Evolutionary conservation across 208 protist species (phyloP), one percentile per base, ranked within the genome.

Genomic region (Trypanosomatidae sp.): DNA sequence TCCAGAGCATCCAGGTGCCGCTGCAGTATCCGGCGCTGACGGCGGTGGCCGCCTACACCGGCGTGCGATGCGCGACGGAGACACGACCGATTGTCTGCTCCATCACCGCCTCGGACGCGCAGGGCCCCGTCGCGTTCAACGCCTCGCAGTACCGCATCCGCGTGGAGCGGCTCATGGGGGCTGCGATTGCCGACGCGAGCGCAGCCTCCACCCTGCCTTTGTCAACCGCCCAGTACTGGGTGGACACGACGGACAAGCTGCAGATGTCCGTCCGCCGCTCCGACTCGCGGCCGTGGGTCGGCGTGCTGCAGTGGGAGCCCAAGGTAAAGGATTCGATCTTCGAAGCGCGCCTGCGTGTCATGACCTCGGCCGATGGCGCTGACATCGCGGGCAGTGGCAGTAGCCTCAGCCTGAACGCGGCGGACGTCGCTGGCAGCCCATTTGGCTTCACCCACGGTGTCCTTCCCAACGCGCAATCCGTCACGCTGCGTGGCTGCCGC

Each of bases 401-500:
- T n/a, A n/a, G n/a, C n/a, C n/a, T n/a, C n/a, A n/a, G n/a, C n/a
- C n/a, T n/a, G 49, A 79, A 73, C 43, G 50, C 39, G 15, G 62
- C 58, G 3, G 82, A 80, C 28, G 75, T 90, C 15, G 71, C 39
- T 7, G 82, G 79, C 58, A 87, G 82, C 30, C 85, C 85, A 15
- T 90, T 81, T 72, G 1, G 33, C 22, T 90, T 90, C 74, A 53
- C 56, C 15, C 73, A 70, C 30, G 85, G 82, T 47, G 69, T 80
- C 22, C 55, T 75, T 19, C 85, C 85, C 52, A 83, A 73, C 58
- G 67, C 80, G 44, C 70, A 68, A 0, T 81, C 81, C 25, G 82
- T 86, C 19, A 82, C 65, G 49, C 69, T 90, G 56, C 79, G 85
- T 4, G 82, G 82, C 30, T 90, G 85, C 56, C 36, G 60, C 52